Base-by-base conservation (phyloP, 2,329 filamentous ascomycete genomes). In the Verticillium zaregamsianum region DNA sequence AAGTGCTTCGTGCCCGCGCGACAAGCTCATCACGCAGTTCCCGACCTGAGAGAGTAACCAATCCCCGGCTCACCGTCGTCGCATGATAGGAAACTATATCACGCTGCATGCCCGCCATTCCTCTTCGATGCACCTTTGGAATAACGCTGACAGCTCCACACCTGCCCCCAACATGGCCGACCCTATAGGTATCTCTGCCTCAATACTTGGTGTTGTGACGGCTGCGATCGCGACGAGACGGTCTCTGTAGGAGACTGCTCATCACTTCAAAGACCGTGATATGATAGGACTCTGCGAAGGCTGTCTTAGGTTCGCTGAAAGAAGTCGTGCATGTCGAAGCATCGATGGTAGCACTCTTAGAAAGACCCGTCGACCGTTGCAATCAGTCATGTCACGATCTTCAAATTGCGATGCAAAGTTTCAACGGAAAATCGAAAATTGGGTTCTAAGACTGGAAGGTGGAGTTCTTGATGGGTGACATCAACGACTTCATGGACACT, bases 381-480 rank as follows among this genome's bases (percentile, higher is more conserved):
- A 69, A 62, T 63, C 66, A 73, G 63, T 55, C 77, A 60, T 77
- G 73, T 64, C 60, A 62, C 59, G 75, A 77, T 11, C 77, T 77
- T 55, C 71, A 76, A 66, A 62, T 59, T 9, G 68, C 71, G 40
- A 76, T 77, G 71, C 66, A 73, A 61, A 62, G 49, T n/a, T 77
- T 77, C 62, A 61, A 60, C 59, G 66, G 61, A 39, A 76, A 72
- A 55, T 72, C 73, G 61, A 76, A 69, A 62, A 66, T 66, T 3
- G 68, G 72, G 20, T 66, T 78, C 67, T 69, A 64, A 68, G 74
- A 78, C 67, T 79, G 74, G 76, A 76, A 71, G 67, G 70, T 78
- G 72, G 74, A 77, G 65, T 77, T 77, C 40, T 77, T 71, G 72
- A 71, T 66, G 68, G 74, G 74, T 31, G 67, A 75, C 60, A 76